Conservation (phyloP, 805 yeast species). For the Wickerhamomyces bovis region DNA sequence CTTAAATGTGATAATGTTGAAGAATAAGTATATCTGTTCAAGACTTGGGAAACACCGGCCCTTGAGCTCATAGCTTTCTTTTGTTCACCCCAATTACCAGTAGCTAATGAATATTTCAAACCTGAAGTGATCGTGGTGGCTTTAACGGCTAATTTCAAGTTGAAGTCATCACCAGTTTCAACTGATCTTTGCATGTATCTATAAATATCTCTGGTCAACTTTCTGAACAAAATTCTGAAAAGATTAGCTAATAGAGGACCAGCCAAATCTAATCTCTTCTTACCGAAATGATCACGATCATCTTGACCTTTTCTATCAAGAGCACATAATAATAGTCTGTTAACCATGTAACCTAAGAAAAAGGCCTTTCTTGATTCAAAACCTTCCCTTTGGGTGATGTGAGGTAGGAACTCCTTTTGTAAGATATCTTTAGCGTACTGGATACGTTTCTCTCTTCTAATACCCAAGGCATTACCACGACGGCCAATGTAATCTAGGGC, state of each 20-base stretch:
- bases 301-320: conserved; percentile 96
- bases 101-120: conserved; percentile 92
- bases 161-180: conserved; percentile 95
- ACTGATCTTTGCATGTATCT: conserved; percentile 99
- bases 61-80: conserved; percentile 98
- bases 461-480: conserved; percentile 96
- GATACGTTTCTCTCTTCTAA: conserved; percentile 94
- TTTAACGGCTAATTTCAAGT: conserved; percentile 92
- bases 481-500: conserved; percentile 97
- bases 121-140: conserved; percentile 97
- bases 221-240: conserved; percentile 90
- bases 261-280: conserved; percentile 95
- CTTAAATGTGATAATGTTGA: conserved; percentile 98
- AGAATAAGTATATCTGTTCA: conserved; percentile 95
- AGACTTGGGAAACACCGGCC: conserved; percentile 98
- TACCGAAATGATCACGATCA: conserved; percentile 99
- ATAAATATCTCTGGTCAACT: conserved; percentile 92
- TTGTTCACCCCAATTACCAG: conserved; percentile 99
- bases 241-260: conserved; percentile 95
- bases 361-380: conserved; percentile 95
- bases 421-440: conserved; percentile 95
- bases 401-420: conserved; percentile 94
- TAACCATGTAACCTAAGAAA: conserved; percentile 96
- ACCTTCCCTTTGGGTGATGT: conserved; percentile 96
- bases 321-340: conserved; percentile 90